A percentile compares a stretch with the other conserved stretches of the same genome.
Conservation (phyloP, 2,329 filamentous ascomycete genomes). For the Penicillium sp. region DNA sequence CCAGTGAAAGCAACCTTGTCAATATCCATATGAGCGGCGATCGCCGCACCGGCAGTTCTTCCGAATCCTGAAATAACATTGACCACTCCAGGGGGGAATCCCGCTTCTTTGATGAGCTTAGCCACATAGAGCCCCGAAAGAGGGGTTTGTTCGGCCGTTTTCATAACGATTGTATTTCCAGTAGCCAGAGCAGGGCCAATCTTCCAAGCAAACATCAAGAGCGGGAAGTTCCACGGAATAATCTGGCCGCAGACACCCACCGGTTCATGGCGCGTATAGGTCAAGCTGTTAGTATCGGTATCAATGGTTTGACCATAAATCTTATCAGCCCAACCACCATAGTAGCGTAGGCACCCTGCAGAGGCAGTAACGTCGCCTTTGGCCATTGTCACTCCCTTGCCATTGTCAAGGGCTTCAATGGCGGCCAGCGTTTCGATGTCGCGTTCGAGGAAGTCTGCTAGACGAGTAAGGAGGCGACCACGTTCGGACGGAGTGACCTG, state of each 20-base stretch:
- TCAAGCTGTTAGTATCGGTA: constrained; percentile 1
- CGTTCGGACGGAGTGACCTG: not conserved
- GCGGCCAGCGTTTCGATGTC: constrained; percentile 8
- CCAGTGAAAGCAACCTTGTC: constrained; percentile 57
- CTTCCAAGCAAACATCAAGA: constrained; percentile 79
- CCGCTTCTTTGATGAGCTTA: constrained; percentile 49
- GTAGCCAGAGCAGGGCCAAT: constrained; percentile 58
- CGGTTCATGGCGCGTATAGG: constrained; percentile 48
- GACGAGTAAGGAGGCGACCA: constrained; percentile 5
- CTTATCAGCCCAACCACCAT: constrained; percentile 10
- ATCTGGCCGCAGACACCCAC: constrained; percentile 66
- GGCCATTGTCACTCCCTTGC: constrained; percentile 7
- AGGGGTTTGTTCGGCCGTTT: constrained; percentile 58
- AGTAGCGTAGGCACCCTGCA: constrained; percentile 3
- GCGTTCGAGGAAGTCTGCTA: constrained; percentile 7
- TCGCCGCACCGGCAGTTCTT: constrained; percentile 61
- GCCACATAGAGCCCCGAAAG: constrained; percentile 54
- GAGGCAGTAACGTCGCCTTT: constrained; percentile 2
- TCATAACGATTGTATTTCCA: constrained; percentile 55
- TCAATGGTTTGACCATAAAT: constrained; percentile 8
- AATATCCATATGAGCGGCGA: constrained; percentile 53
- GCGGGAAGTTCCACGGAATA: constrained; percentile 79
- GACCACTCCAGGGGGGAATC: constrained; percentile 53
- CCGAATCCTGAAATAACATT: constrained; percentile 64
- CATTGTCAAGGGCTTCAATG: constrained; percentile 12